phyloP scores from a whole-genome alignment of 805 yeast genomes.

The Yarrowia divulgata region DNA sequence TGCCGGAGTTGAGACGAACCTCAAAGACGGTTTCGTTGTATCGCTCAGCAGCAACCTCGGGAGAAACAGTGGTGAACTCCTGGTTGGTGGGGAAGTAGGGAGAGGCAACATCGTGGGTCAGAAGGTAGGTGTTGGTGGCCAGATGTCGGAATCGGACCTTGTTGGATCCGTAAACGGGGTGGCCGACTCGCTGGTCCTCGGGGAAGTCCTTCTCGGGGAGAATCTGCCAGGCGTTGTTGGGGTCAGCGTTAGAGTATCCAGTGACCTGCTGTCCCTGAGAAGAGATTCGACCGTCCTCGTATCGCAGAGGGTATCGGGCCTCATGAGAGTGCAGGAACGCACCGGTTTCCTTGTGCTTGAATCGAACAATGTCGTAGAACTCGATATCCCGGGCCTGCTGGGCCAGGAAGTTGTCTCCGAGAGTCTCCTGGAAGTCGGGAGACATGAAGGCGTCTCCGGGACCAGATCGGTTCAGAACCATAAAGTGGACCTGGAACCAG shows the following conservation, averaged over 20 bases:
- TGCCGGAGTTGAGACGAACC: constrained; percentile 65
- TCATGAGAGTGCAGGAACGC: constrained; percentile 85
- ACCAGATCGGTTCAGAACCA: constrained; percentile 82
- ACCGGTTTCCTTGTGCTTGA: constrained; percentile 80
- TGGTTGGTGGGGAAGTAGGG: constrained; percentile 92
- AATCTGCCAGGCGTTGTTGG: constrained; percentile 85
- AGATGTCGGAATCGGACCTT: constrained; percentile 80
- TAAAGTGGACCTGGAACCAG: constrained; percentile 94
- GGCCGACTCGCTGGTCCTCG: constrained; percentile 52
- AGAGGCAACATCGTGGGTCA: constrained; percentile 96
- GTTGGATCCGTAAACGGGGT: constrained; percentile 72
- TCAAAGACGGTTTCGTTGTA: constrained; percentile 81
- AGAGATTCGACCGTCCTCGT: constrained; percentile 94
- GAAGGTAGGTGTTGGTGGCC: constrained; percentile 76
- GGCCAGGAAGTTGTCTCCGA: constrained; percentile 82
- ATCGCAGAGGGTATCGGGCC: constrained; percentile 81
- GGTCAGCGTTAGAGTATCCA: constrained; percentile 59
- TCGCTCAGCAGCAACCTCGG: constrained; percentile 62
- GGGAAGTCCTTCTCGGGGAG: constrained; percentile 64
- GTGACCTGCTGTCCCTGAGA: constrained; percentile 96
- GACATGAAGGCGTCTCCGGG: constrained; percentile 97
- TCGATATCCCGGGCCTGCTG: constrained; percentile 73
- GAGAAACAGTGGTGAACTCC: constrained; percentile 80
- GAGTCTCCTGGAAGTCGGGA: constrained; percentile 91
- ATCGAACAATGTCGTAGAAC: constrained; percentile 75